Base-by-base conservation (phyloP, 495 filamentous ascomycete species). In the Penicillium flavigenum region DNA sequence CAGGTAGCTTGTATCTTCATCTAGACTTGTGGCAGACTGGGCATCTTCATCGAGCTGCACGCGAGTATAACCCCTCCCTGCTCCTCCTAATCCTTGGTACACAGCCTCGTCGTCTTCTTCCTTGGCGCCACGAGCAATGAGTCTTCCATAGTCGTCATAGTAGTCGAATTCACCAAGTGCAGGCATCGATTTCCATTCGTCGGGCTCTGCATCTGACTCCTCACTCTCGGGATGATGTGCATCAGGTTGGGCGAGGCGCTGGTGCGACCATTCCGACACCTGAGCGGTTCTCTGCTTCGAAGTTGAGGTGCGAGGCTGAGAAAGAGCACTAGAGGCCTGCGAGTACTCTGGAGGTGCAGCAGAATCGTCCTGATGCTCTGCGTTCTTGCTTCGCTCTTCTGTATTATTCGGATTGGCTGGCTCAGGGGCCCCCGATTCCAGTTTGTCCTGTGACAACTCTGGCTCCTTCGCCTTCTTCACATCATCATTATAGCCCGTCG, bases 1-100 rank as follows among this genome's bases (percentile, higher is more conserved):
- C 11, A 99, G 79, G 67, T 99, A 99, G 51, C 88, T 85, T 2
- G 95, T 98, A 66, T 98, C 93, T 49, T 99, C 94, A 67, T 99
- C 94, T 86, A 99, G 85, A 74, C 92, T 96, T 11, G 91, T 98
- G 44, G 88, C 87, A 39, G 92, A 96, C 68, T 94, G 84, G 1
- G 86, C 91, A 74, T 99, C 94, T 57, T 99, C 94, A 65, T 98
- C 94, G 31, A 96, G 77, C 60, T 95, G 84, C 17, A 99, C 90
- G 51, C 90, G 81, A 9, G 94, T 98, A 68, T 99, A 99, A 2
- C 94, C 94, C 69, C 90, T 96, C 19, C 91, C 91, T 29, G 92
- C 95, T 3, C 92, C 92, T 31, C 92, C 91, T 0, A 94, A 75
- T 26, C 83, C 85, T 12, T 74, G 81, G 65, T 96, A 95, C 19